Evolutionary conservation across 1,284 basidiomycete species (phyloP).

Genomic region (Kalmanozyma brasiliensis): DNA sequence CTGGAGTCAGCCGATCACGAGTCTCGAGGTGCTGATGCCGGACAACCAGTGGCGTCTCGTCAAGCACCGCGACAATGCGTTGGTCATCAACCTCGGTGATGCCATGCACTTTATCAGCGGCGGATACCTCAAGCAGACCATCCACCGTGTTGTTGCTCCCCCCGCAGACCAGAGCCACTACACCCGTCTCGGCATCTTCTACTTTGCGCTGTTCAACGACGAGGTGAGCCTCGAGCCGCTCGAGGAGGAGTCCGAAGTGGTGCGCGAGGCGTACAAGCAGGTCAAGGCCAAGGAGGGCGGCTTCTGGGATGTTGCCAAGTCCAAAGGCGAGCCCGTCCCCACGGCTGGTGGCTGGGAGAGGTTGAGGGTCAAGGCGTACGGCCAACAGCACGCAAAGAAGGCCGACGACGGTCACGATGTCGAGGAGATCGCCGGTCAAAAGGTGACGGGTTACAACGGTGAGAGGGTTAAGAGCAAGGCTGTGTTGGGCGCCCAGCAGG

Average conservation of each 20-base stretch:
- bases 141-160: constrained; percentile 69
- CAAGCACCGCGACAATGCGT: constrained; percentile 66
- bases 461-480: constrained; percentile 21
- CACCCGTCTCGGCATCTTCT: constrained; percentile 68
- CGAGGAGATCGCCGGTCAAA: constrained; percentile 58
- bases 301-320: constrained; percentile 54
- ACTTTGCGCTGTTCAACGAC: constrained; percentile 69
- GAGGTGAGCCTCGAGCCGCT: constrained; percentile 66
- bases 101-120: constrained; percentile 64
- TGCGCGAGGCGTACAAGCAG: constrained; percentile 43
- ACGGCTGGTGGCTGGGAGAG: constrained; percentile 66
- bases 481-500: constrained; percentile 6
- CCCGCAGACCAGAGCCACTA: constrained; percentile 69
- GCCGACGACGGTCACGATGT: constrained; percentile 62
- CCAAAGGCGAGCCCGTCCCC: constrained; percentile 48
- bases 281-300: constrained; percentile 19
- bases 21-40: constrained; percentile 69
- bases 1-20: constrained; percentile 70
- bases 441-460: constrained; percentile 60
- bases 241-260: constrained; percentile 62
- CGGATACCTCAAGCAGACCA: constrained; percentile 67
- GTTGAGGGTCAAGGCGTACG: constrained; percentile 63
- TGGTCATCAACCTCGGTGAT: constrained; percentile 66
- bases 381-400: constrained; percentile 62
- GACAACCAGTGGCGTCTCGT: constrained; percentile 69